Evolutionary conservation across 2,329 filamentous ascomycete species (phyloP).

Genomic region (Diaporthe ampelina): DNA sequence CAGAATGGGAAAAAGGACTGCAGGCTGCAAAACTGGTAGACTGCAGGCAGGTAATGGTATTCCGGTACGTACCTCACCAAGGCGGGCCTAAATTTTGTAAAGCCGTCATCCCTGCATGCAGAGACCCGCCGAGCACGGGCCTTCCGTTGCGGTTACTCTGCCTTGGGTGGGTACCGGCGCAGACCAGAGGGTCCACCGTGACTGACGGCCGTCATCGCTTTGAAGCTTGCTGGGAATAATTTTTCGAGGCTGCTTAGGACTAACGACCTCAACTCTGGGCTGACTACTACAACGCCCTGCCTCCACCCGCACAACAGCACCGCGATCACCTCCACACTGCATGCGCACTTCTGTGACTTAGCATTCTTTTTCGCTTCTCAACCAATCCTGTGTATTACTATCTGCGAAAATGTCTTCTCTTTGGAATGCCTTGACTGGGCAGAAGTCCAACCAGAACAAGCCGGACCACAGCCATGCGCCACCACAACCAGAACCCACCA

Average conservation of each 20-base stretch:
- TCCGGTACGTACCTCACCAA: conserved; percentile 18
- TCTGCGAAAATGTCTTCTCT: conserved; percentile 65
- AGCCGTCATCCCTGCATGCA: conserved; percentile 5
- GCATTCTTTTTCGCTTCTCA: conserved; percentile 11
- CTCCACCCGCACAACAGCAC: conserved; percentile 23
- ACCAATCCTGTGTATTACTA: conserved; percentile 31
- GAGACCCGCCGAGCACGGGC: conserved; percentile 38
- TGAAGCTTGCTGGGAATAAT: conserved; percentile 41
- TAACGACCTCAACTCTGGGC: conserved; percentile 30
- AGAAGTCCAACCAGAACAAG: conserved; percentile 61
- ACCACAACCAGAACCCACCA: conserved; percentile 63
- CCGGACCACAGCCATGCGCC: conserved; percentile 57
- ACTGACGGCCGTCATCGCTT: conserved; percentile 41
- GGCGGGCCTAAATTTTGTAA: conserved; percentile 14
- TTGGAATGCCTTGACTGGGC: conserved; percentile 74
- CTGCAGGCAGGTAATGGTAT: neutral
- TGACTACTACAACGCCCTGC: conserved; percentile 17
- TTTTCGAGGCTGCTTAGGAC: conserved; percentile 35
- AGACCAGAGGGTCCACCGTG: neutral
- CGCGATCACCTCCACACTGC: conserved; percentile 4
- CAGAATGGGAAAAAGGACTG: conserved; percentile 6
- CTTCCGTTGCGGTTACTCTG: neutral
- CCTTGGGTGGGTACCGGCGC: conserved; percentile 6
- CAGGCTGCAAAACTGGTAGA: neutral
- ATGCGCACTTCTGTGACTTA: conserved; percentile 9